A percentile compares a stretch with the other conserved stretches of the same genome.
Conservation (phyloP, 768 basidiomycete genomes). For the Lanmaoa rubissima region DNA sequence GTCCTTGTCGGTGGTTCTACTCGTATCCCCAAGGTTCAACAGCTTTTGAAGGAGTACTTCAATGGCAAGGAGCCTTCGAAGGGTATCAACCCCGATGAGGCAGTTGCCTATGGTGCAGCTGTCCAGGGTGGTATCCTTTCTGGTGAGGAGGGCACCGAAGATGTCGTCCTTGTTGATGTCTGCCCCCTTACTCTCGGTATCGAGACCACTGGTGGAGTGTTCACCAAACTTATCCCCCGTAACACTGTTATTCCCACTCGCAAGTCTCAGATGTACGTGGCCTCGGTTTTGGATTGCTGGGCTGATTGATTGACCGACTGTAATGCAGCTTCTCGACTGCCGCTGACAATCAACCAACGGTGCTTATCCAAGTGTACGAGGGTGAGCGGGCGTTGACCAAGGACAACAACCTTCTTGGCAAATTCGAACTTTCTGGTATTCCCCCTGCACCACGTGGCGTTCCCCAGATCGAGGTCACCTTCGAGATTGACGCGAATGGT, state of each 20-base stretch:
- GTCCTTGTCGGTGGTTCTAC: conserved; percentile 97
- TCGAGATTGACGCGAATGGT: conserved; percentile 94
- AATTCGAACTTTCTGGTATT: conserved; percentile 90
- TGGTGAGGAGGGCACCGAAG: conserved; percentile 86
- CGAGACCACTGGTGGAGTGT: conserved; percentile 97
- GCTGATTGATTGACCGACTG: neutral
- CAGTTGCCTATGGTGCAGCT: conserved; percentile 97
- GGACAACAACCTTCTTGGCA: conserved; percentile 98
- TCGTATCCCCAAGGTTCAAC: conserved; percentile 99
- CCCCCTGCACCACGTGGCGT: conserved; percentile 96
- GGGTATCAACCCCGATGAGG: conserved; percentile 99
- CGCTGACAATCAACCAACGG: conserved; percentile 91
- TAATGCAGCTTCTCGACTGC: conserved; percentile 66
- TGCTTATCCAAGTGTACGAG: conserved; percentile 96
- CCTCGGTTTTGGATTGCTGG: neutral
- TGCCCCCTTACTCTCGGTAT: conserved; percentile 97
- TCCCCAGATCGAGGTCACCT: conserved; percentile 95
- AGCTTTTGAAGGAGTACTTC: conserved; percentile 97
- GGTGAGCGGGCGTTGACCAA: conserved; percentile 96
- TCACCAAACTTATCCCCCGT: conserved; percentile 95
- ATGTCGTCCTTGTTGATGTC: conserved; percentile 94
- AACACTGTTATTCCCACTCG: conserved; percentile 98
- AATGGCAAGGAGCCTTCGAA: conserved; percentile 95
- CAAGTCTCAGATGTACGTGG: conserved; percentile 84
- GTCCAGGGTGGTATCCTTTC: conserved; percentile 98